Percentiles rank a stretch among this genome's conserved stretches.
phyloP scores from a whole-genome alignment of 225 moss, liverwort and hornwort species.

The Sphagnum tenellum region DNA sequence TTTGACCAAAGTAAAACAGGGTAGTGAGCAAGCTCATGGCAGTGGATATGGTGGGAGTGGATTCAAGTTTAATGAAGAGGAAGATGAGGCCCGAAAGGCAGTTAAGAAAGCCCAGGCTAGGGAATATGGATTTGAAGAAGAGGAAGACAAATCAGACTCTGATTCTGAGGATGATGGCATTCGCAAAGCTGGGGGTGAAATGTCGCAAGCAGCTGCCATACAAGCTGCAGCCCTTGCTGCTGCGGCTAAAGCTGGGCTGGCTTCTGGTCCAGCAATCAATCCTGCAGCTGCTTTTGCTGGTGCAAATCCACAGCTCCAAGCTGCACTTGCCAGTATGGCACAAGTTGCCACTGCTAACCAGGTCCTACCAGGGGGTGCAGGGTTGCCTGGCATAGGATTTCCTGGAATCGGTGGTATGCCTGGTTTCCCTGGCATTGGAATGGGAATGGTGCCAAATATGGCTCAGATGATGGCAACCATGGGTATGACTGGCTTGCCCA shows the following conservation, averaged over 20 bases:
- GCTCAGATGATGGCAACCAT: constrained; percentile 61
- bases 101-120: constrained; percentile 97
- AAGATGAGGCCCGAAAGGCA: constrained; percentile 94
- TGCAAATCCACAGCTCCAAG: constrained; percentile 83
- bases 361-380: constrained; percentile 52
- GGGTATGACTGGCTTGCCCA: constrained; percentile 40
- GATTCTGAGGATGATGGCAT: constrained; percentile 97
- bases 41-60: constrained; percentile 99
- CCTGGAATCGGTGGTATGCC: constrained; percentile 33
- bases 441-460: constrained; percentile 65
- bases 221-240: constrained; percentile 96
- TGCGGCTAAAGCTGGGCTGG: constrained; percentile 79
- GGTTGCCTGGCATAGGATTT: constrained; percentile 38
- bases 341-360: constrained; percentile 87
- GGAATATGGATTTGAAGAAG: constrained; percentile 99
- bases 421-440: constrained; percentile 23
- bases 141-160: constrained; percentile 96
- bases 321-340: constrained; percentile 69
- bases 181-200: constrained; percentile 93
- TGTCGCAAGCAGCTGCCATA: constrained; percentile 80
- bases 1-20: constrained; percentile 90
- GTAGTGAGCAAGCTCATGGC: constrained; percentile 98
- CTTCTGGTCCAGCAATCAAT: constrained; percentile 49
- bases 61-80: constrained; percentile 98
- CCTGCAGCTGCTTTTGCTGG: constrained; percentile 42